These are phyloP conservation scores for Trichosanthes cucumerina DNA, from an alignment of 306 rosid species.

Conservation along the genomic window DNA sequence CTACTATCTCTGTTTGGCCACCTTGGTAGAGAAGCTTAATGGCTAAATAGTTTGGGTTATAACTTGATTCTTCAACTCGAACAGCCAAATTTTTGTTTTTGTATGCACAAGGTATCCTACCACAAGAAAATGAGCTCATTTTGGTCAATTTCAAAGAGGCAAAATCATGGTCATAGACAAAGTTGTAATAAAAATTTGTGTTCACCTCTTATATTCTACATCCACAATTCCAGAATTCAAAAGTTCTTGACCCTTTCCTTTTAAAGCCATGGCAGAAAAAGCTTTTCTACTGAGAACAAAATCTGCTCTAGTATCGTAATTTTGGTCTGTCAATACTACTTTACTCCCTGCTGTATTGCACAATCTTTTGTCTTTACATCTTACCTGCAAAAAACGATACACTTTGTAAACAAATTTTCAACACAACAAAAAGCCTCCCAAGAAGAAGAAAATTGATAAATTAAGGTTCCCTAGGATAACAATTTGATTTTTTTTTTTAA, in stretches of 20 bases:
- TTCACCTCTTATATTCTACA: constrained; percentile 59
- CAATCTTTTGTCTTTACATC: constrained; percentile 49
- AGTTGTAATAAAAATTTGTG: not conserved
- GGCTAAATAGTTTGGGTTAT: constrained; percentile 47
- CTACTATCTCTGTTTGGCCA: constrained; percentile 81
- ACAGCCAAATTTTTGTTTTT: constrained; percentile 45
- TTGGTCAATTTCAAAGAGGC: too few species aligned
- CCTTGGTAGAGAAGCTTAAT: constrained; percentile 69
- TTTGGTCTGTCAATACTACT: constrained; percentile 57
- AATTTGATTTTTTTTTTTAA: too few species aligned
- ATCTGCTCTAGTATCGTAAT: constrained; percentile 37
- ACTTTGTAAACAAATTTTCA: not conserved
- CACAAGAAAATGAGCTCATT: constrained; percentile 15
- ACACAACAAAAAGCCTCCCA: not conserved
- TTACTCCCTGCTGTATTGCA: constrained; percentile 46
- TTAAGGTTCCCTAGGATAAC: too few species aligned
- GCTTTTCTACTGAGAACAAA: constrained; percentile 73
- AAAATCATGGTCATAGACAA: not conserved
- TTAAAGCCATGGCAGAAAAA: constrained; percentile 50
- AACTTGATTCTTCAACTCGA: constrained; percentile 82
- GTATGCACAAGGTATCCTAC: constrained; percentile 65
- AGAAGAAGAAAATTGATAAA: too few species aligned
- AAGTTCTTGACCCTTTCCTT: constrained; percentile 28
- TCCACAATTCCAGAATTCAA: constrained; percentile 54
- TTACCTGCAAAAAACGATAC: constrained; percentile 30